Evolutionary conservation across 2,329 filamentous ascomycete genomes (phyloP), one percentile per base, ranked within the genome.

Genomic region (Aspergillus ibericus): DNA sequence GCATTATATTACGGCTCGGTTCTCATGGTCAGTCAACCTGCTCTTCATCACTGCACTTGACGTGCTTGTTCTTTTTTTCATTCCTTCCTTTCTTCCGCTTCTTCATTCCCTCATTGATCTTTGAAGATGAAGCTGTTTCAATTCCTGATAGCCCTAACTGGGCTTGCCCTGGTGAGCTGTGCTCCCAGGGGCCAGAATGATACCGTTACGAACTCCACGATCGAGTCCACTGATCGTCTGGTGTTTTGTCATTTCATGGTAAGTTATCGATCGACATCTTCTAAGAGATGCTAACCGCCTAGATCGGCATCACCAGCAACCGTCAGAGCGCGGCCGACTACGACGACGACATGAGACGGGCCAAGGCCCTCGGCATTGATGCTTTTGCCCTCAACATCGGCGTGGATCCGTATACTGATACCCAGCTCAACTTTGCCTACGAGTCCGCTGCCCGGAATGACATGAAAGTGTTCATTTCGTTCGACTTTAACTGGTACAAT

Each of bases 391-490:
- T 83, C 38, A 83, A 82, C 52, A 81, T 83, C 48, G 81, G 80
- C 27, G 69, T 70, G 6, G 81, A 83, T 55, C 50, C 68, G 13
- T 75, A 72, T 61, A 72, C 69, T 25, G 78, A 81, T 52, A 63
- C 73, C n/a, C 81, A 83, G 66, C 77, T 84, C 3, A 70, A 64
- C 1, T 77, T 74, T 32, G 82, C 82, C 0, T 84, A 83, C 59
- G 70, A 78, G n/a, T 81, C 81, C 0, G 80, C 82, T 3, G 74
- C 76, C 9, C 72, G 72, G 7, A 71, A 74, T 58, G 70, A 72
- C 48, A 82, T 85, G 76, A 82, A 83, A 55, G 80, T 83, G 13
- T 83, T 85, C 55, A 78, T 85, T 61, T 84, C 82, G 1, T 85
- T 85, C 60, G 83, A 85, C 71, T 84, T 83, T 67, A 82, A 82